Percentiles rank a stretch among this genome's conserved stretches.
phyloP scores from a whole-genome alignment of 202 grass and related monocot species.

The Setaria italica region DNA sequence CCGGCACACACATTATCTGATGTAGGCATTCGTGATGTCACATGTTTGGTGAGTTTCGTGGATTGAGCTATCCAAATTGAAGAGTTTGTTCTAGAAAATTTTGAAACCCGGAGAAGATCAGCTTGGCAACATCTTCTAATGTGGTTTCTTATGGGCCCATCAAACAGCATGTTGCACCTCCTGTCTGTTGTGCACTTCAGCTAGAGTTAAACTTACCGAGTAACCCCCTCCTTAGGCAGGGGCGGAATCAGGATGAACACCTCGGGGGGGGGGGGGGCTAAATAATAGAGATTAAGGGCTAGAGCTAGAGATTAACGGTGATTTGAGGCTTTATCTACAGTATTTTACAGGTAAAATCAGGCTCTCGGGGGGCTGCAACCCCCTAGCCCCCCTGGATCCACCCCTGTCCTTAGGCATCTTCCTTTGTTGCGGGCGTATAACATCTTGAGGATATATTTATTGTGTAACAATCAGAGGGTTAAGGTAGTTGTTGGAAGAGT shows the following conservation, averaged over 20 bases:
- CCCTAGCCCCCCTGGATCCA: too few relatives aligned
- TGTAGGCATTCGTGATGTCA: constrained; percentile 46
- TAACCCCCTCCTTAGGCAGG: not conserved
- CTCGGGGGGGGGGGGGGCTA: too few relatives aligned
- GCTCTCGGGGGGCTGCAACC: too few relatives aligned
- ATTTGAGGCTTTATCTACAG: too few relatives aligned
- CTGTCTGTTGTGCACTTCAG: not conserved
- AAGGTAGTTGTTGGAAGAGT: not conserved
- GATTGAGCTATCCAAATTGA: constrained; percentile 34
- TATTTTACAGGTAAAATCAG: too few relatives aligned
- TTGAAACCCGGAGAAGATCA: constrained; percentile 16
- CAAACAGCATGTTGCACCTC: constrained; percentile 5
- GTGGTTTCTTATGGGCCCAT: not conserved
- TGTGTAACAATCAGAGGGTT: constrained; percentile 28
- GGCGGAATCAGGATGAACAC: too few relatives aligned
- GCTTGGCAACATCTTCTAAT: constrained; percentile 15
- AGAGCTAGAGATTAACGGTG: too few relatives aligned
- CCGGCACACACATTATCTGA: constrained; percentile 66
- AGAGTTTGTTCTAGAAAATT: constrained; percentile 19
- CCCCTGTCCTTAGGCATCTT: not conserved
- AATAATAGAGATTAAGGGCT: too few relatives aligned
- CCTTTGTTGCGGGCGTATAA: constrained; percentile 24
- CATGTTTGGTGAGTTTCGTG: too few relatives aligned
- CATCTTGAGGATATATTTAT: constrained; percentile 27
- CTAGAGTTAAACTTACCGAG: constrained; percentile 6